Base-by-base conservation (phyloP, 1,139 yeast genomes). In the Candida buenavistaensis region DNA sequence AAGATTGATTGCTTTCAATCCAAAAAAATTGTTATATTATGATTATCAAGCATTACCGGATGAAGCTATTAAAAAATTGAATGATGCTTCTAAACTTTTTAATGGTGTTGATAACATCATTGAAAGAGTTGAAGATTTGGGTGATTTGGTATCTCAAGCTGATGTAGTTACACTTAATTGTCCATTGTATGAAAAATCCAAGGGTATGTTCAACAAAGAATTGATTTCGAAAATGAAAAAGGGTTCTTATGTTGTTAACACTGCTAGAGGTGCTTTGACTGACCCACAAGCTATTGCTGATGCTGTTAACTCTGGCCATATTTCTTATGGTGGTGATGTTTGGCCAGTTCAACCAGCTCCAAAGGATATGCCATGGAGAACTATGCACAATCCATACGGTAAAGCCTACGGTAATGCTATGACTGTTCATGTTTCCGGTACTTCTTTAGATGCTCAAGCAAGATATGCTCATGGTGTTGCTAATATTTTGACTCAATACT, bases 331-430 rank as follows among this genome's bases (percentile, higher is more conserved):
- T 50, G 94, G 94, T 50, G 94, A 84, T 57, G 94, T 85, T 34
- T 83, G 92, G 88, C 74, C 55, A 66, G 82, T 81, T 20, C 92
- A 84, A 63, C 95, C 94, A 26, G 86, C 94, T 20, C 87, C 88
- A 45, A 61, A 64, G 40, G 73, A 75, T 55, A 89, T 82, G 53
- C 89, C 90, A 44, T 84, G 94, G 94, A 72, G 89, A 68, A 43
- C 66, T 16, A 78, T 83, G 82, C 55, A 64, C 35, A 81, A 81
- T 70, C 64, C 72, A 46, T 75, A 68, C 47, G 86, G 85, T 38
- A 83, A 77, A 26, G 33, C 27, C 6, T 37, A 35, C 14, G 92
- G 92, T 47, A 85, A 85, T 52, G 92, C 92, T 41, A 82, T 84
- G 92, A 82, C 88, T 34, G 90, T 92, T 20, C 95, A 84, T 54